phyloP scores from a whole-genome alignment of 2,329 filamentous ascomycete species.

The Botryosphaeria dothidea region DNA sequence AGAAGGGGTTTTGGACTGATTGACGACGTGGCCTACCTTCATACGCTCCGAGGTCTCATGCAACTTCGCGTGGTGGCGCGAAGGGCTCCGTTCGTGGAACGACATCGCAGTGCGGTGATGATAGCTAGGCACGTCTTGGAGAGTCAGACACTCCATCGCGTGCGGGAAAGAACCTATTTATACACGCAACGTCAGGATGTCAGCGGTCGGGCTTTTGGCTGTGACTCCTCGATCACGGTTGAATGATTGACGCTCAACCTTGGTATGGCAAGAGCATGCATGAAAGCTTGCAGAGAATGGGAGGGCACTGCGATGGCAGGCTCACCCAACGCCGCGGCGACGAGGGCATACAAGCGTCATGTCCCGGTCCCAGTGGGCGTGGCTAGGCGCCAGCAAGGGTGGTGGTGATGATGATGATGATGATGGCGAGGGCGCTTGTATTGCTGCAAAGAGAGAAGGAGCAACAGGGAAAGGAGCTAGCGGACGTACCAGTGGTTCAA shows the following conservation, averaged over 20 bases:
- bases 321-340: background rate
- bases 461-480: background rate
- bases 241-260: no score
- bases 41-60: slow-evolving; percentile 2
- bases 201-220: background rate
- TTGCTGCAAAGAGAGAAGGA: background rate
- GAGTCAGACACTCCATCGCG: slow-evolving; percentile 39
- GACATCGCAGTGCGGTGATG: slow-evolving; percentile 6
- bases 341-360: background rate
- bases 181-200: background rate
- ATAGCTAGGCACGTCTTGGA: slow-evolving; percentile 36
- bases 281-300: background rate
- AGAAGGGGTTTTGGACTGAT: background rate
- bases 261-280: no score
- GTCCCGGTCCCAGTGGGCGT: background rate
- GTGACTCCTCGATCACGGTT: background rate
- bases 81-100: background rate
- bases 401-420: background rate
- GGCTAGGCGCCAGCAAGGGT: background rate
- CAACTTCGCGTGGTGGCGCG: background rate
- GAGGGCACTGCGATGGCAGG: background rate
- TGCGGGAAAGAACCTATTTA: background rate
- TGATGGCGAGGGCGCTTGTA: background rate
- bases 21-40: background rate
- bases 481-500: background rate